A percentile compares a stretch with the other conserved stretches of the same genome.
Evolutionary conservation across 768 basidiomycete species (phyloP).

Genomic region (Xerocomellus dryophilus): DNA sequence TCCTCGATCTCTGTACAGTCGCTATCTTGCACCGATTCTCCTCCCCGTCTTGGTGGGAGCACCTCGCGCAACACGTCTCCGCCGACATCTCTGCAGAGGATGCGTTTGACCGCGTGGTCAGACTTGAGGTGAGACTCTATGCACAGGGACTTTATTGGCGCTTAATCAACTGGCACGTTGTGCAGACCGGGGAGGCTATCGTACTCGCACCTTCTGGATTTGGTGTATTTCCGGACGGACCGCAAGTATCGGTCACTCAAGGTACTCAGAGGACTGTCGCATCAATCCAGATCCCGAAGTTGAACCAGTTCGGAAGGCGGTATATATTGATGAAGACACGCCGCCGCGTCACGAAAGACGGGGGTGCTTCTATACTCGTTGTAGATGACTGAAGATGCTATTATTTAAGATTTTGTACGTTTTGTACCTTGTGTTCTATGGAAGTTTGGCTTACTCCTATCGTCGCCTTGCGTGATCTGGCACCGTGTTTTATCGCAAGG

Average conservation of each 20-base stretch:
- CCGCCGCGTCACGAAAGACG: conserved; percentile 58
- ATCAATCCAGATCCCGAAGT: conserved; percentile 22
- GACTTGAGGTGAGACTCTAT: conserved; percentile 47
- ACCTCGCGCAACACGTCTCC: conserved; percentile 63
- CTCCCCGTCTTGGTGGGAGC: conserved; percentile 73
- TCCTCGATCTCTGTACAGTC: conserved; percentile 65
- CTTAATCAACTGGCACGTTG: neutral
- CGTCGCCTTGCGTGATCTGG: neutral
- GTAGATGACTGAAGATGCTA: conserved; percentile 15
- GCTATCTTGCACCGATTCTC: conserved; percentile 72
- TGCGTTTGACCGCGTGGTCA: conserved; percentile 65
- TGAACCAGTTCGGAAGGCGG: conserved; percentile 53
- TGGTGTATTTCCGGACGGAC: conserved; percentile 36
- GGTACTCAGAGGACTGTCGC: conserved; percentile 3
- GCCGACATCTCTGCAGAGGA: conserved; percentile 57
- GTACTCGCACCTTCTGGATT: conserved; percentile 65
- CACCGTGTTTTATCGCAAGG: neutral
- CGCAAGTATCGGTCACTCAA: neutral
- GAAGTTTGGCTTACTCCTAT: neutral
- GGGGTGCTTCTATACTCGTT: conserved; percentile 57
- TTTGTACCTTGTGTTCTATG: neutral
- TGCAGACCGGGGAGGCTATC: conserved; percentile 69
- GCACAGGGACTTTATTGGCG: neutral
- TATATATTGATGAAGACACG: conserved; percentile 62
- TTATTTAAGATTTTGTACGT: neutral